A percentile compares a stretch with the other conserved stretches of the same genome.
Conservation (phyloP, 2,329 filamentous ascomycete genomes). For the Blastomyces parvus region DNA sequence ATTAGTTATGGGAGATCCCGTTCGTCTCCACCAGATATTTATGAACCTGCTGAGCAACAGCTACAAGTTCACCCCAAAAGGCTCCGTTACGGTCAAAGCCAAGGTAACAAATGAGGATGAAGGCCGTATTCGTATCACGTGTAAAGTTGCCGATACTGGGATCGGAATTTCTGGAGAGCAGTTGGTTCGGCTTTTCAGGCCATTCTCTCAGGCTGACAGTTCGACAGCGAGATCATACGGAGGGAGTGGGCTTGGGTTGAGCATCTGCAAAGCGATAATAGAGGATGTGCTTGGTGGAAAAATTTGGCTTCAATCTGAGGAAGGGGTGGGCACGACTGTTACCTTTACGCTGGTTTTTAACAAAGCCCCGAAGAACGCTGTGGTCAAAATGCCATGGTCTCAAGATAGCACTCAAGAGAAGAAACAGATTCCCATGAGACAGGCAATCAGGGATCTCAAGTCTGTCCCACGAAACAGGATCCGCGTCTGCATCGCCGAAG, state of each 20-base stretch:
- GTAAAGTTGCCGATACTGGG: slow-evolving; percentile 80
- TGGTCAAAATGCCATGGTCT: slow-evolving; percentile 50
- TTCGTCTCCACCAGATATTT: slow-evolving; percentile 68
- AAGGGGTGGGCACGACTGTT: slow-evolving; percentile 51
- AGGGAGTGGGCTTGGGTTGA: slow-evolving; percentile 80
- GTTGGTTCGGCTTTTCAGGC: slow-evolving; percentile 76
- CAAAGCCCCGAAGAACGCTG: slow-evolving; percentile 57
- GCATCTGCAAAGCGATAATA: slow-evolving; percentile 89
- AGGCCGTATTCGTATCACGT: slow-evolving; percentile 64
- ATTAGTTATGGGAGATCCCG: slow-evolving; percentile 75
- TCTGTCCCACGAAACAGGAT: slow-evolving; percentile 66
- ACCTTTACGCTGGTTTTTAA: slow-evolving; percentile 80
- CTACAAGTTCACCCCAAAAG: slow-evolving; percentile 84
- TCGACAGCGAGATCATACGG: slow-evolving; percentile 86
- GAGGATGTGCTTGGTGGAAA: slow-evolving; percentile 83
- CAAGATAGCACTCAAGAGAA: slow-evolving; percentile 35
- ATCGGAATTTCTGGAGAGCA: slow-evolving; percentile 75
- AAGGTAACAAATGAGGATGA: slow-evolving; percentile 61
- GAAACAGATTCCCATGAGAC: slow-evolving; percentile 33
- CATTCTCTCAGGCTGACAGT: slow-evolving; percentile 85
- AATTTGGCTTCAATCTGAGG: slow-evolving; percentile 70
- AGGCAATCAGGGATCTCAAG: slow-evolving; percentile 56
- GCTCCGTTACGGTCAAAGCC: slow-evolving; percentile 74
- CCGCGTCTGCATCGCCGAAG: slow-evolving; percentile 85
- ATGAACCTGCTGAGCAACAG: slow-evolving; percentile 83